Conservation (phyloP, 345 rosid species). For the Cardamine occulta region DNA sequence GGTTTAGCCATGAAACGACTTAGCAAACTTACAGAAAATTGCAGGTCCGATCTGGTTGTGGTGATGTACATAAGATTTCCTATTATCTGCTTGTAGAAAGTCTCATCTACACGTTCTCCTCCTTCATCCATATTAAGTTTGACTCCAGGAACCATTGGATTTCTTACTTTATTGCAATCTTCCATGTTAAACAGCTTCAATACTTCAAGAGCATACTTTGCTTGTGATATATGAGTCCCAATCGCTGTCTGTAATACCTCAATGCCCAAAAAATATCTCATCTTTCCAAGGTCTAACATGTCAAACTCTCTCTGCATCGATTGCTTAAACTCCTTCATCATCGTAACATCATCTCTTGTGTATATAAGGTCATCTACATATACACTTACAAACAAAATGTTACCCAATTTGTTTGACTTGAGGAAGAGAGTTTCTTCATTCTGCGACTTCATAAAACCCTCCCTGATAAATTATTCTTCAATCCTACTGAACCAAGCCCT, state of each 20-base stretch:
- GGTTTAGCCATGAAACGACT: background rate
- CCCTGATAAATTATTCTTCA: background rate
- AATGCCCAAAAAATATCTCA: background rate
- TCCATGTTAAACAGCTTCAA: background rate
- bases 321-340: background rate
- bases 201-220: background rate
- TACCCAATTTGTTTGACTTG: background rate
- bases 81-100: no score
- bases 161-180: rapidly evolving
- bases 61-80: background rate
- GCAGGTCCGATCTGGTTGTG: background rate
- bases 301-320: background rate
- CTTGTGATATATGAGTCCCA: background rate
- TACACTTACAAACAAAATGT: background rate
- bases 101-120: background rate
- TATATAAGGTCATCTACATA: background rate
- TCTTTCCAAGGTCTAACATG: background rate
- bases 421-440: background rate
- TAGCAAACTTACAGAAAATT: background rate
- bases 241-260: background rate
- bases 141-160: background rate
- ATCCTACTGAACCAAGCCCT: background rate
- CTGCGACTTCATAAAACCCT: background rate
- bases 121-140: background rate
- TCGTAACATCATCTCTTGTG: background rate